Evolutionary conservation across 345 rosid genomes (phyloP), one percentile per base, ranked within the genome.

Genomic region (Toxicodendron radicans): DNA sequence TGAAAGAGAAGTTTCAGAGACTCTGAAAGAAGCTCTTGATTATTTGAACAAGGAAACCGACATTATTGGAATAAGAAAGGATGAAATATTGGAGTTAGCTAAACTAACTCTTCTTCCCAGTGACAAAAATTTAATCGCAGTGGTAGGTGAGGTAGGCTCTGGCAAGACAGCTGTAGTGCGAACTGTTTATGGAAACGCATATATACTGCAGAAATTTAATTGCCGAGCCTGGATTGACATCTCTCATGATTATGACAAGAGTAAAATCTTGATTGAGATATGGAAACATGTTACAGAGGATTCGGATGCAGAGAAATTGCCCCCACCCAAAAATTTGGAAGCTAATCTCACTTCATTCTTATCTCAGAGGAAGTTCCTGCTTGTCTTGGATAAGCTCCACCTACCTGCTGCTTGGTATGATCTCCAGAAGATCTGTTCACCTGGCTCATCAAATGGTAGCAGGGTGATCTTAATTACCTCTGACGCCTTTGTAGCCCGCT

Each of bases 91-190:
- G 33, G 35, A 72, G 66, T 64, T 78, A 33, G 64, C 58, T 7
- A 41, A 56, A 57, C 65, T 59, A 24, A 41, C 45, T 16, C 43
- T 58, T 7, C 20, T 4, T 53, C 38, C 57, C 18, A 5, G 11
- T 46, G 11, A 13, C 2, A 10, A 46, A 51, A 27, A 27, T 27
- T 33, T 70, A 52, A 65, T 82, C 65, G 38, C 79, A 4, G 80
- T 84, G 56, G 64, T 63, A 12, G 84, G 87, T 23, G 56, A 2
- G 49, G 71, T 58, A n/a, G 84, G 87, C 54, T 72, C 75, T 13
- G 85, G 87, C 48, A 84, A 84, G 79, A 82, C 83, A 4, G 30
- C 74, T 11, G 54, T 81, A n/a, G 70, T 73, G 67, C 69, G 76
- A 58, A 77, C 23, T 27, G 30, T 27, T 27, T 27, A 27, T 2